Percentiles rank a stretch among this genome's conserved stretches.
Evolutionary conservation across 2,329 filamentous ascomycete genomes (phyloP).

Genomic region (Rhytidhysteron rufulum): DNA sequence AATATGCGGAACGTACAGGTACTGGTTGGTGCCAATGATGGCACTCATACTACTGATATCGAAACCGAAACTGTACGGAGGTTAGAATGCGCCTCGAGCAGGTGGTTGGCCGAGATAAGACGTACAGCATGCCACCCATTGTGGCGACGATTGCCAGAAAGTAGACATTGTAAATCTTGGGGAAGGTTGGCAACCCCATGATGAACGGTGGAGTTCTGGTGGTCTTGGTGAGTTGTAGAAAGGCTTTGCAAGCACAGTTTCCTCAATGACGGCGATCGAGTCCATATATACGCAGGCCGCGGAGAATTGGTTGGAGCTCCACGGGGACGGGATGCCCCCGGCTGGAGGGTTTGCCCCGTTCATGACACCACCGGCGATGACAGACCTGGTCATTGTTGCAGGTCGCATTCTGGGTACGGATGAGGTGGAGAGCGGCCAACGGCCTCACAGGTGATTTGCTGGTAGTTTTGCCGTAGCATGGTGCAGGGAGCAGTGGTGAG

Average conservation of each 20-base stretch:
- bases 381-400: no score
- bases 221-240: background rate
- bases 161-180: constrained; percentile 54
- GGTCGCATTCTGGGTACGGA: background rate
- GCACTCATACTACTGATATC: constrained; percentile 55
- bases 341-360: constrained; percentile 9
- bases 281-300: constrained; percentile 10
- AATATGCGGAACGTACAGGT: constrained; percentile 30
- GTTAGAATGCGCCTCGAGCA: background rate
- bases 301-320: constrained; percentile 2
- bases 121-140: constrained; percentile 48
- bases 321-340: constrained; percentile 4
- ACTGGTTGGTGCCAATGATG: constrained; percentile 50
- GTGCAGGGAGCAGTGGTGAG: background rate
- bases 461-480: constrained; percentile 2
- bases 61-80: constrained; percentile 47
- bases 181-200: constrained; percentile 35
- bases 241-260: background rate
- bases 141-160: constrained; percentile 52
- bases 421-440: background rate
- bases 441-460: background rate
- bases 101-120: constrained; percentile 1
- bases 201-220: constrained; percentile 8
- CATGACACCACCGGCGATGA: background rate
- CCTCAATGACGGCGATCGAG: constrained; percentile 1